Evolutionary conservation across 1,139 yeast genomes (phyloP).

Genomic region (Arxiozyma slooffiae): DNA sequence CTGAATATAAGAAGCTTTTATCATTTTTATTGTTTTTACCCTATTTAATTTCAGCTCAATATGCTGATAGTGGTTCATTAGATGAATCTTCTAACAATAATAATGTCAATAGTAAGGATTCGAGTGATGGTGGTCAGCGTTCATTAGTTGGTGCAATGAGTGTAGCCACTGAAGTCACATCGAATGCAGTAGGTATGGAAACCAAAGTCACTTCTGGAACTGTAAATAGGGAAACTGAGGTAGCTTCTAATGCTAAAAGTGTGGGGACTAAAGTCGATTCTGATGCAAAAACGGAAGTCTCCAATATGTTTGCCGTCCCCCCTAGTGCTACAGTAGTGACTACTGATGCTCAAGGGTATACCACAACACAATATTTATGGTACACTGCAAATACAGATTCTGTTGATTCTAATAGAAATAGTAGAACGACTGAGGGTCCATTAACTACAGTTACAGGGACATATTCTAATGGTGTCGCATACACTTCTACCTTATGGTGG

Average conservation of each 20-base stretch:
- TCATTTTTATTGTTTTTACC: background rate
- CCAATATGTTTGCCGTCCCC: constrained; percentile 11
- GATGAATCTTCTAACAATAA: too few species aligned
- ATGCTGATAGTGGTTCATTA: background rate
- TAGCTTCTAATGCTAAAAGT: constrained; percentile 3
- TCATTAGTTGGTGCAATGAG: background rate
- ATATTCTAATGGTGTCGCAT: constrained; percentile 17
- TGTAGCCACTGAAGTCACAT: background rate
- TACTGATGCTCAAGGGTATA: constrained; percentile 17
- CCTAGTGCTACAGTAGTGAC: constrained; percentile 18
- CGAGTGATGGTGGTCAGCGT: background rate
- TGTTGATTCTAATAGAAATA: constrained; percentile 6
- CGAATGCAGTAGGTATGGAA: background rate
- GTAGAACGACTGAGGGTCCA: background rate
- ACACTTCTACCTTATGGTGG: constrained; percentile 30
- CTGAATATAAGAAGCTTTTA: background rate
- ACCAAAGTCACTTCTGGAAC: constrained; percentile 5
- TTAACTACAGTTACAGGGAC: background rate
- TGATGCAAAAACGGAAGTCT: background rate
- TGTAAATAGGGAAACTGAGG: constrained; percentile 3
- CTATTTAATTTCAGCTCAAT: background rate
- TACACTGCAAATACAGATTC: constrained; percentile 6
- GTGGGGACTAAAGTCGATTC: constrained; percentile 3
- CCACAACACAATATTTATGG: constrained; percentile 20
- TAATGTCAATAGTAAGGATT: too few species aligned